A percentile compares a stretch with the other conserved stretches of the same genome.
Conservation (phyloP, 495 filamentous ascomycete species). For the Jackrogersella multiformis region DNA sequence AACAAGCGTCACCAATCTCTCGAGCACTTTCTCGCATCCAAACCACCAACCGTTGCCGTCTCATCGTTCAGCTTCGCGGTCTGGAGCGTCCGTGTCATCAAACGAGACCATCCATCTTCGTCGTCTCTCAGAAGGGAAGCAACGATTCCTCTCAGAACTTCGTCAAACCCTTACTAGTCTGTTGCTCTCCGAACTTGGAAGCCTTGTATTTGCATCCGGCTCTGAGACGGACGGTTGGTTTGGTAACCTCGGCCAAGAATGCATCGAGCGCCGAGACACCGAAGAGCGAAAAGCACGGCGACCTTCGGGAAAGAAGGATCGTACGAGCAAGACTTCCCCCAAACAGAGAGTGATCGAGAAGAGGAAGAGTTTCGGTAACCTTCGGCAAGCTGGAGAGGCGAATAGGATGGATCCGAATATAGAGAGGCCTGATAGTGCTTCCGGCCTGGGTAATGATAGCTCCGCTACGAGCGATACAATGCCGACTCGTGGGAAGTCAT, state of each 20-base stretch:
- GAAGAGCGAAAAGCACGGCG: constrained; percentile 60
- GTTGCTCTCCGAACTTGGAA: constrained; percentile 88
- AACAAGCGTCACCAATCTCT: constrained; percentile 61
- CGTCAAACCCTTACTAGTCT: constrained; percentile 83
- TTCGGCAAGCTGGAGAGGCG: constrained; percentile 54
- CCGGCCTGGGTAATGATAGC: constrained; percentile 53
- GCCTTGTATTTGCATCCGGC: constrained; percentile 81
- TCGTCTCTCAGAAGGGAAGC: constrained; percentile 60
- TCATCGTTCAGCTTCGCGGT: constrained; percentile 55
- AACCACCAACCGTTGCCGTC: constrained; percentile 52
- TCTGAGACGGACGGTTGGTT: constrained; percentile 97
- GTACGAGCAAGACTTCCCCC: constrained; percentile 54
- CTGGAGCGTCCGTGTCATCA: constrained; percentile 64
- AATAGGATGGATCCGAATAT: constrained; percentile 44
- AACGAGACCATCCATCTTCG: constrained; percentile 68
- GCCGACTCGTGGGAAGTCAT: constrained; percentile 45
- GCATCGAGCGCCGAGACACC: constrained; percentile 77
- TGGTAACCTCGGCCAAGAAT: constrained; percentile 76
- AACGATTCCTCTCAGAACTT: constrained; percentile 76
- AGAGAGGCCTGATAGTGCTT: constrained; percentile 44
- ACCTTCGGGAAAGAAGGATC: constrained; percentile 49
- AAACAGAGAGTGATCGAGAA: constrained; percentile 66
- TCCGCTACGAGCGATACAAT: constrained; percentile 55
- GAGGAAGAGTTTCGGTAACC: constrained; percentile 65
- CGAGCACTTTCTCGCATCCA: constrained; percentile 55